Conservation (phyloP, 345 rosid species). For the Populus ilicifolia region DNA sequence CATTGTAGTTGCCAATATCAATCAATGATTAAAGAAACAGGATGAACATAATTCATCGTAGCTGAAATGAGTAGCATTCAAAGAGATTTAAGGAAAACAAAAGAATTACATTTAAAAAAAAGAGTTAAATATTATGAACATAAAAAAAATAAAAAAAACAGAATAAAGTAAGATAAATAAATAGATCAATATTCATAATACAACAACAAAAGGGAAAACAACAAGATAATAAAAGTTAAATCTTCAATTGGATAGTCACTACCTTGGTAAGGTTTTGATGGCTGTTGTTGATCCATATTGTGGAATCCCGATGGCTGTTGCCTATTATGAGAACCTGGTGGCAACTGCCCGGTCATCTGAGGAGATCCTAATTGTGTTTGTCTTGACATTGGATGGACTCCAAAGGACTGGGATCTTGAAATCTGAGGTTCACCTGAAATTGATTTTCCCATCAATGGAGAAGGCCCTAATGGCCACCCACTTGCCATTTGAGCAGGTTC, state of each 20-base stretch:
- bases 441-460: constrained; percentile 9
- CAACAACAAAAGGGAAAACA: too few species aligned
- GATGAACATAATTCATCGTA: too few species aligned
- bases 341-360: constrained; percentile 20
- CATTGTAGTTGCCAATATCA: neutral
- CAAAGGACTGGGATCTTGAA: constrained; percentile 5
- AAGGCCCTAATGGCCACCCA: constrained; percentile 12
- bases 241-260: neutral
- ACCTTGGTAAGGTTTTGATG: constrained; percentile 19
- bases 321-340: constrained; percentile 1
- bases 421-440: constrained; percentile 2
- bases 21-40: neutral
- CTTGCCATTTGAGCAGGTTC: constrained; percentile 16
- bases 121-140: neutral
- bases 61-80: neutral
- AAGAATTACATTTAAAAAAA: too few species aligned
- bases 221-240: neutral
- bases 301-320: constrained; percentile 4
- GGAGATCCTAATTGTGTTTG: constrained; percentile 9
- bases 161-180: neutral
- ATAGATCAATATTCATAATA: neutral
- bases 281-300: constrained; percentile 14
- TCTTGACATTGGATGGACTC: constrained; percentile 9
- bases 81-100: neutral
- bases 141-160: too few species aligned